These are phyloP conservation scores for Aspergillus aculeatinus DNA, from an alignment of 2,329 filamentous ascomycete species.

Conservation along the genomic window DNA sequence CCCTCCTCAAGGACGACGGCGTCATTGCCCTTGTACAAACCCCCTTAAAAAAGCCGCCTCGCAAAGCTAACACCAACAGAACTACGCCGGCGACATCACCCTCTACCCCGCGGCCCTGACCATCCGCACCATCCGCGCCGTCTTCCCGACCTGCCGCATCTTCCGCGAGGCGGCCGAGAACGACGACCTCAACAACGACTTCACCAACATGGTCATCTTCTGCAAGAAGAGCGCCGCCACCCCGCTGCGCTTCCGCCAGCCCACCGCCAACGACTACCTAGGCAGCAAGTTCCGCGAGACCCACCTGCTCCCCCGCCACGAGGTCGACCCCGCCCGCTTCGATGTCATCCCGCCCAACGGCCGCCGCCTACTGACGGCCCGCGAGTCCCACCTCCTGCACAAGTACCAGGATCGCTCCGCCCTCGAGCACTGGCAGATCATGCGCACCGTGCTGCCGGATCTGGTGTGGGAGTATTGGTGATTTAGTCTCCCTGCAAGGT, in stretches of 20 bases:
- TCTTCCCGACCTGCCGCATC: constrained; percentile 87
- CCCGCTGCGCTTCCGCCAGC: constrained; percentile 65
- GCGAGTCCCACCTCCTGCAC: constrained; percentile 63
- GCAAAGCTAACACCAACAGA: constrained; percentile 51
- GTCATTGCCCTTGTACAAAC: constrained; percentile 78
- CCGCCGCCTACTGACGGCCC: constrained; percentile 41
- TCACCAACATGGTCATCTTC: constrained; percentile 96
- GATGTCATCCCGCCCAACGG: constrained; percentile 46
- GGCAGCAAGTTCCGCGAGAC: constrained; percentile 67
- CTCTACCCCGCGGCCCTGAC: constrained; percentile 75
- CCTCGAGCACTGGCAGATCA: constrained; percentile 84
- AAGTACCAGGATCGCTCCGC: constrained; percentile 75
- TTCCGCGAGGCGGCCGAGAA: constrained; percentile 73
- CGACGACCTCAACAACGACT: constrained; percentile 60
- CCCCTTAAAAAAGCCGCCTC: not conserved
- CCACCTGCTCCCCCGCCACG: constrained; percentile 70
- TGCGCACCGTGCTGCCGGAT: constrained; percentile 77
- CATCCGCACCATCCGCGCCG: constrained; percentile 73
- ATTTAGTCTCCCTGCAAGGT: not conserved
- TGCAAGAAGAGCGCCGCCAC: constrained; percentile 65
- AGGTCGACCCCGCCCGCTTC: constrained; percentile 56
- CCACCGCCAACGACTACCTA: constrained; percentile 66
- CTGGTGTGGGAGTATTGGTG: constrained; percentile 86
- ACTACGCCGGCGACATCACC: constrained; percentile 87
- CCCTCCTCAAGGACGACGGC: constrained; percentile 73